phyloP scores from a whole-genome alignment of 192 early-diverging fungal genomes.

The Chytriomyces sp. region DNA sequence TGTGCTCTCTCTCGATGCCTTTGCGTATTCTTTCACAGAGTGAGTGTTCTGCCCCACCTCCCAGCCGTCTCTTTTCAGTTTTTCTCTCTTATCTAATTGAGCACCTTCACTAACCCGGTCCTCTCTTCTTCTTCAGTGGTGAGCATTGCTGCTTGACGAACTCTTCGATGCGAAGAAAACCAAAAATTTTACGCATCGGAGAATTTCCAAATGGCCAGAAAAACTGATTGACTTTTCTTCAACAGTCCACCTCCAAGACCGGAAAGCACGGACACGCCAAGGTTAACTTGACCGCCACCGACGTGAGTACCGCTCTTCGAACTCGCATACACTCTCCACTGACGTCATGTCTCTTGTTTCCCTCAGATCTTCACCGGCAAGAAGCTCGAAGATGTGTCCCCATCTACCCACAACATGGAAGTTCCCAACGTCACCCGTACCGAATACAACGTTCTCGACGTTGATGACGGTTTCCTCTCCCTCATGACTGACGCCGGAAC shows the following conservation, averaged over 20 bases:
- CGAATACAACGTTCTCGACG: constrained; percentile 85
- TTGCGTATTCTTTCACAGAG: constrained; percentile 1
- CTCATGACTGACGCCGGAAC: constrained; percentile 78
- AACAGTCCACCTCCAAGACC: constrained; percentile 97
- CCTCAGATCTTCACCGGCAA: constrained; percentile 90
- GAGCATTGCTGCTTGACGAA: constrained; percentile 2
- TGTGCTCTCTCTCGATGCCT: neutral
- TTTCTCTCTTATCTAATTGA: neutral
- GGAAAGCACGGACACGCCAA: constrained; percentile 99
- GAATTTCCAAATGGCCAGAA: neutral
- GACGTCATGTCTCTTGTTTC: neutral
- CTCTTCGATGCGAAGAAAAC: constrained; percentile 5
- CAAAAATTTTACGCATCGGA: neutral
- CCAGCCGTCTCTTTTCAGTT: neutral
- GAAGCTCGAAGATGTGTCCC: constrained; percentile 99
- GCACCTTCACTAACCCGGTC: too few species aligned
- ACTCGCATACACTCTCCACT: neutral
- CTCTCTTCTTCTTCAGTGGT: constrained; percentile 14
- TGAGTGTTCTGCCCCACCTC: neutral
- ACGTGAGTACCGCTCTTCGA: constrained; percentile 49
- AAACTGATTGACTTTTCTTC: constrained; percentile 8
- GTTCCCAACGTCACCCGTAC: constrained; percentile 91
- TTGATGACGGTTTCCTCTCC: constrained; percentile 89
- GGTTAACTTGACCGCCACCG: constrained; percentile 91
- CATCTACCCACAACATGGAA: constrained; percentile 99